Percentiles rank a stretch among this genome's conserved stretches.
Evolutionary conservation across 257 asterid genomes (phyloP).

Genomic region (Fraxinus anomala): DNA sequence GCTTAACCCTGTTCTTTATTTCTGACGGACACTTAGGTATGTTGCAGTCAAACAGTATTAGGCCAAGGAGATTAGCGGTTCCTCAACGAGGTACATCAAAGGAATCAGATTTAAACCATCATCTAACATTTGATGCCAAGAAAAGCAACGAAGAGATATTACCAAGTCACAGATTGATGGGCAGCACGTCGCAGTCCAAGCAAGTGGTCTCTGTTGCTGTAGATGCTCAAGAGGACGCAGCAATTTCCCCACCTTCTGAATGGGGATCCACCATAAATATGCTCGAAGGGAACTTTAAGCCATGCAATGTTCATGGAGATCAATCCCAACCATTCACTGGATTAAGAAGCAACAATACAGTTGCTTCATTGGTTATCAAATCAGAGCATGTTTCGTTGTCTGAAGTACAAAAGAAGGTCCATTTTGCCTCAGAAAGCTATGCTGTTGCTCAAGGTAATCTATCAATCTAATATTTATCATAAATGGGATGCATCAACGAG

Average conservation of each 20-base stretch:
- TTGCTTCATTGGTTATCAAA: constrained; percentile 43
- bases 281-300: constrained; percentile 42
- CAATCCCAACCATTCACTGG: constrained; percentile 43
- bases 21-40: constrained; percentile 42
- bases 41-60: constrained; percentile 55
- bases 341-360: constrained; percentile 36
- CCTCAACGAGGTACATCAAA: constrained; percentile 57
- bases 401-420: constrained; percentile 80
- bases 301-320: constrained; percentile 43
- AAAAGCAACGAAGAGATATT: constrained; percentile 43
- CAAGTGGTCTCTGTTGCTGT: constrained; percentile 33
- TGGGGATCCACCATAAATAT: constrained; percentile 53
- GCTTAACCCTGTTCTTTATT: background rate
- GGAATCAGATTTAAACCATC: constrained; percentile 42
- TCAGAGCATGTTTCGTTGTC: constrained; percentile 36
- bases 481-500: constrained; percentile 17
- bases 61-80: constrained; percentile 61
- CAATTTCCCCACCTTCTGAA: constrained; percentile 60
- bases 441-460: constrained; percentile 60
- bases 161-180: constrained; percentile 35
- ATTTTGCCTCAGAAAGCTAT: constrained; percentile 49
- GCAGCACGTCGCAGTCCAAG: constrained; percentile 38
- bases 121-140: constrained; percentile 32
- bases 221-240: constrained; percentile 56
- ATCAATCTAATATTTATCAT: constrained; percentile 11